Conservation (phyloP, 371 early-diverging fungal genomes). For the Apophysomyces ossiformis region DNA sequence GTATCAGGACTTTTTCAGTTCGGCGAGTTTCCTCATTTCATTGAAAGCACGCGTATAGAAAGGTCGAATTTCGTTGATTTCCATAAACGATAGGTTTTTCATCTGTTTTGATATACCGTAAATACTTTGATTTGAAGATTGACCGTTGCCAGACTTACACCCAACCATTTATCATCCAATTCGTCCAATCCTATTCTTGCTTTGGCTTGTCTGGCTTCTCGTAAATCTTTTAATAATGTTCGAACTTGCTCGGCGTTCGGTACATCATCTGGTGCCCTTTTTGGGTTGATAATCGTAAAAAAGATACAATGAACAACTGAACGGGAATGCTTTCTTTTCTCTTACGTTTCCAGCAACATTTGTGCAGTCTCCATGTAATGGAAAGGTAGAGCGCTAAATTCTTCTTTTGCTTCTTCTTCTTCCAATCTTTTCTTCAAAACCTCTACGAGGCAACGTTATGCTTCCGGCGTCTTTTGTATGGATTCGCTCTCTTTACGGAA, state of each 20-base stretch:
- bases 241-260: constrained; percentile 72
- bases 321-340: neutral
- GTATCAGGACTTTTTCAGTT: constrained; percentile 8
- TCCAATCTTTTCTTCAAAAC: constrained; percentile 59
- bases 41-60: constrained; percentile 81
- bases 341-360: constrained; percentile 74
- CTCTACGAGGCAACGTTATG: constrained; percentile 36
- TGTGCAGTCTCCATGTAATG: constrained; percentile 85
- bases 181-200: constrained; percentile 71
- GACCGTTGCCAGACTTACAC: constrained; percentile 40
- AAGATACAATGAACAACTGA: neutral
- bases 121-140: neutral
- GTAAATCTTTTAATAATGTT: constrained; percentile 78
- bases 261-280: constrained; percentile 83
- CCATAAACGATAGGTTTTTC: constrained; percentile 83
- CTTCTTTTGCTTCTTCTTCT: constrained; percentile 59
- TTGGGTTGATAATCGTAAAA: neutral
- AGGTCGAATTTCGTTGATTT: constrained; percentile 90
- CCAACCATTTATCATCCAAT: constrained; percentile 70
- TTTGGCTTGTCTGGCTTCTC: constrained; percentile 86
- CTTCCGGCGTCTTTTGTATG: neutral
- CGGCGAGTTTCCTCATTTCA: constrained; percentile 57
- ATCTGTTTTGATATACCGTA: constrained; percentile 43
- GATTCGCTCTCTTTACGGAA: neutral
- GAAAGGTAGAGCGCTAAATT: constrained; percentile 77